Conservation (phyloP, 2,329 filamentous ascomycete genomes). For the Pezicula neosporulosa region DNA sequence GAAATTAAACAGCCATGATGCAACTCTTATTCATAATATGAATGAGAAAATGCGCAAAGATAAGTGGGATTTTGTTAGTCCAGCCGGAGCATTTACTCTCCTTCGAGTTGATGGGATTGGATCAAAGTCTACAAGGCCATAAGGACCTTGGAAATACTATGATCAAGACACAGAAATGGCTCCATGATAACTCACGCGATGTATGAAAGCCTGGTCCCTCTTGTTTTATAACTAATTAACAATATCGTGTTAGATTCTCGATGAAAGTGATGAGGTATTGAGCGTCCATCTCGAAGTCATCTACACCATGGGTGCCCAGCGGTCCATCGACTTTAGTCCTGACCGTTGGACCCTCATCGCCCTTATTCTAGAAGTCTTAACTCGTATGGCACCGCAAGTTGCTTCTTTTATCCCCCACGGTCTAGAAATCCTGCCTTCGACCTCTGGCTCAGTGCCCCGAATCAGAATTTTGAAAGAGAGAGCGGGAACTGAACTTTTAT, state of each 20-base stretch:
- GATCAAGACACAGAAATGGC: conserved; percentile 38
- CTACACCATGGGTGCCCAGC: conserved; percentile 56
- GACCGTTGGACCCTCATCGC: conserved; percentile 56
- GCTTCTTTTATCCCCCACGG: conserved; percentile 30
- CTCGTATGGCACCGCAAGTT: conserved; percentile 25
- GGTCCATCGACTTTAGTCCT: conserved; percentile 46
- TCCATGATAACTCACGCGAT: conserved; percentile 44
- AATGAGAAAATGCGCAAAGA: conserved; percentile 43
- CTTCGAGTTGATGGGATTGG: conserved; percentile 58
- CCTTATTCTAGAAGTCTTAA: conserved; percentile 43
- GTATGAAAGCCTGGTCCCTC: too few species aligned
- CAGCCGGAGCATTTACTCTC: conserved; percentile 65
- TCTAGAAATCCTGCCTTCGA: conserved; percentile 36
- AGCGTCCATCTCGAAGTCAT: conserved; percentile 58
- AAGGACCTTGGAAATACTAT: conserved; percentile 29
- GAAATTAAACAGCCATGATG: conserved; percentile 27
- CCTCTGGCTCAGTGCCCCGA: conserved; percentile 39
- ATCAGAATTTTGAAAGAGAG: conserved; percentile 41
- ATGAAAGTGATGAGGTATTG: conserved; percentile 65
- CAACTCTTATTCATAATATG: conserved; percentile 32
- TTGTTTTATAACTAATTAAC: too few species aligned
- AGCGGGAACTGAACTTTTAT: conserved; percentile 28
- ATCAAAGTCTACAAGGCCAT: conserved; percentile 36
- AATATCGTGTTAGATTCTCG: conserved; percentile 39
- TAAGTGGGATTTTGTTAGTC: conserved; percentile 53